phyloP scores from a whole-genome alignment of 2,329 filamentous ascomycete species.

The Tolypocladium tundrense region DNA sequence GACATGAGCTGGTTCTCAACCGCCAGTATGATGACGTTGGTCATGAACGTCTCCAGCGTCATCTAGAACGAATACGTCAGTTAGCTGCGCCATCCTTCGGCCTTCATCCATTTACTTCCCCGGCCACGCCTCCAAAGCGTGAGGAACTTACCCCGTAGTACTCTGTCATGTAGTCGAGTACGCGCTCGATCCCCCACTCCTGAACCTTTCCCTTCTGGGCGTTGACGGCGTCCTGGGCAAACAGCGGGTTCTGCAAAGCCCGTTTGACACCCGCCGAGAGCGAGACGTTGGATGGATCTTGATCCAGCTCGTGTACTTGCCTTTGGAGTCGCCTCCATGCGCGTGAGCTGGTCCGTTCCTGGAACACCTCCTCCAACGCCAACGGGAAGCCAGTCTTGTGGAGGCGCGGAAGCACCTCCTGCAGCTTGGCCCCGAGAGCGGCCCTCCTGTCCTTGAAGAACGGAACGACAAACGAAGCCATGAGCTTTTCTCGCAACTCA shows the following conservation, averaged over 20 bases:
- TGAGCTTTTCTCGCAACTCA: background rate
- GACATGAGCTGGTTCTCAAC: constrained; percentile 3
- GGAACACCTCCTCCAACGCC: background rate
- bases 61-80: background rate
- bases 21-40: constrained; percentile 2
- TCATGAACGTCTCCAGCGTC: constrained; percentile 2
- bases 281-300: background rate
- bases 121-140: background rate
- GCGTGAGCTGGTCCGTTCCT: background rate
- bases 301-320: background rate
- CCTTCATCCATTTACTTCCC: background rate
- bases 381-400: background rate
- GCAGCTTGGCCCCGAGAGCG: background rate
- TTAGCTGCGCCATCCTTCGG: background rate
- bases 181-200: background rate
- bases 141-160: constrained; percentile 27
- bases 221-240: background rate
- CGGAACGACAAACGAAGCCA: background rate
- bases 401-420: background rate
- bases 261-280: background rate
- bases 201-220: background rate
- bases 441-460: background rate
- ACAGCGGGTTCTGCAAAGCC: background rate
- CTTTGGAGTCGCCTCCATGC: background rate
- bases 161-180: constrained; percentile 25